Conservation (phyloP, 2,329 filamentous ascomycete genomes). For the Cladosporium austrohemisphaericum region DNA sequence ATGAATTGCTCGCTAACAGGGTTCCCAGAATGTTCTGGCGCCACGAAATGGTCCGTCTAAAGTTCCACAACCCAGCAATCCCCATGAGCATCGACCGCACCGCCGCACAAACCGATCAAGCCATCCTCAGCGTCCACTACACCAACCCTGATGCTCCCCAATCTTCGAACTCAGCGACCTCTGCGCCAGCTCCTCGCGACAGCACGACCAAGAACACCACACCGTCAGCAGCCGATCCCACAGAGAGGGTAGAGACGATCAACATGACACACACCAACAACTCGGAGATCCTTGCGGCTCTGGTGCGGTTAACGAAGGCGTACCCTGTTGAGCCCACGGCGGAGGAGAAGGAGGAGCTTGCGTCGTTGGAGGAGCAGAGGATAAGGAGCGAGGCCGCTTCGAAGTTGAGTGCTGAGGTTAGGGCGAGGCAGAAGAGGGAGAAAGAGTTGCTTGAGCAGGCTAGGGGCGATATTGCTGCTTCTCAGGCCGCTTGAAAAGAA, state of each 20-base stretch:
- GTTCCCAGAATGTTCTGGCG: slow-evolving; percentile 78
- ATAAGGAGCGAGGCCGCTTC: slow-evolving; percentile 54
- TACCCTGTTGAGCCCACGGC: slow-evolving; percentile 53
- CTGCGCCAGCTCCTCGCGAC: slow-evolving; percentile 22
- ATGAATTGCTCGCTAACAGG: slow-evolving; percentile 22
- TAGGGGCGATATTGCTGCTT: slow-evolving; percentile 40
- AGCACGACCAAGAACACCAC: slow-evolving; percentile 30
- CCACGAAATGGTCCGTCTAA: slow-evolving; percentile 75
- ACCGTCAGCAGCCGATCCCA: slow-evolving; percentile 30
- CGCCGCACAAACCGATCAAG: slow-evolving; percentile 51
- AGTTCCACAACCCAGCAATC: slow-evolving; percentile 87
- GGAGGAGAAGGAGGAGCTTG: slow-evolving; percentile 58
- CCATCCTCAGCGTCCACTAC: slow-evolving; percentile 65
- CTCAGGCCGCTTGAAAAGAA: not conserved
- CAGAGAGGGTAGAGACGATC: slow-evolving; percentile 40
- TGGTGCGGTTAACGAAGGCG: slow-evolving; percentile 62
- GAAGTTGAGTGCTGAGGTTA: slow-evolving; percentile 49
- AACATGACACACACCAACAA: slow-evolving; percentile 61
- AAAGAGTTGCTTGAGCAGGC: slow-evolving; percentile 56
- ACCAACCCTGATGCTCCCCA: slow-evolving; percentile 30
- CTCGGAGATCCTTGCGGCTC: slow-evolving; percentile 58
- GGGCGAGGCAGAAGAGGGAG: slow-evolving; percentile 59
- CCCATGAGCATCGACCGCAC: slow-evolving; percentile 78
- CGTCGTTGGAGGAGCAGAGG: slow-evolving; percentile 53
- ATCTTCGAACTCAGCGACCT: slow-evolving; percentile 27